Evolutionary conservation across 192 early-diverging fungal genomes (phyloP), one percentile per base, ranked within the genome.

Genomic region (Tieghemiomyces parasiticus): DNA sequence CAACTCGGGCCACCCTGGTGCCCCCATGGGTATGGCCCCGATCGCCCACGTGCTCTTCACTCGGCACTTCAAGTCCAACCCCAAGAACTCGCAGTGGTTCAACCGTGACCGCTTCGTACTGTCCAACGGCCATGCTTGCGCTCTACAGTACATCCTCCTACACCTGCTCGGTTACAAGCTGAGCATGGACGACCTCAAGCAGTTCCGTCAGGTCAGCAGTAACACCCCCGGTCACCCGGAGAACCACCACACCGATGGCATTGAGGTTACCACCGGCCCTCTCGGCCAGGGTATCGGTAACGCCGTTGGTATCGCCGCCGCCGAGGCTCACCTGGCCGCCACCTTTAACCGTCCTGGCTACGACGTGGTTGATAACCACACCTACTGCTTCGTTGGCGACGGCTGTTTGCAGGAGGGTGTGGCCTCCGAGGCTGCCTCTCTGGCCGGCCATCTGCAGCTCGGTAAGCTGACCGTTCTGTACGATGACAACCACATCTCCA

Each of bases 351-450:
- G 77, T 61, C 88, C 91, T 28, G 88, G 81, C 32, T 95, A 78
- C 76, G 78, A 79, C 22, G 66, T 99, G 12, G 78, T 99, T 62
- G 79, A 88, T 71, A 93, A 94, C 80, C 70, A 84, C 61, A 89
- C 87, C 30, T 95, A 81, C 46, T 71, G 78, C 29, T 83, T 99
- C 60, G 62, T 79, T 31, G 95, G 95, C 61, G 95, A 99, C 68
- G 95, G 95, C 56, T 99, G 95, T 76, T 68, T 99, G 55, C 95
- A 99, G 74, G 95, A 99, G 73, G 95, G 95, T 80, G 88, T 99
- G 44, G 74, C 87, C 29, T 81, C 87, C 25, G 95, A 98, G 71
- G 87, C 95, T 28, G 77, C 76, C 52, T 92, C 92, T 26, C 78
- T 99, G 35, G 95, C 95, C 32, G 95, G 88, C 46, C 90, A 95